Percentiles rank a stretch among this genome's conserved stretches.
Evolutionary conservation across 2,329 filamentous ascomycete species (phyloP).

Genomic region (Phyllosticta citriasiana): DNA sequence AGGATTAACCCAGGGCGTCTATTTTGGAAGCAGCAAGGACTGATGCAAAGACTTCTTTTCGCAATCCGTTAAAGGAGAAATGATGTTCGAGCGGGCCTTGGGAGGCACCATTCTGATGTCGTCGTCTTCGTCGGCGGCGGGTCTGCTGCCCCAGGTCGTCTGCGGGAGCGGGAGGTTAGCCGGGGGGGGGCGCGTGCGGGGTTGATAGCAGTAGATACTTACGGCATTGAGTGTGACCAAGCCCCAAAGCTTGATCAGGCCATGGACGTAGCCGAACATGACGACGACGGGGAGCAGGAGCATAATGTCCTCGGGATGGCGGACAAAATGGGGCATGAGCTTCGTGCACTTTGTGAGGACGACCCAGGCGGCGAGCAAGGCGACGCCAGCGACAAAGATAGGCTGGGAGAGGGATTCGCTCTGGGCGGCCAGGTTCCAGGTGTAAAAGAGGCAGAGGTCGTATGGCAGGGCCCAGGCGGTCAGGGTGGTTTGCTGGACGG

Average conservation of each 20-base stretch:
- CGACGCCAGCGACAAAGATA: slow-evolving; percentile 16
- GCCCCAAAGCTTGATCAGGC: slow-evolving; percentile 83
- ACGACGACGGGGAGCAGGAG: slow-evolving; percentile 75
- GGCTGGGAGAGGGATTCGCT: neutral
- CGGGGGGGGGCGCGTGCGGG: neutral
- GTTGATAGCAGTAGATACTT: slow-evolving; percentile 13
- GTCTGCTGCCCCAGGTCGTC: slow-evolving; percentile 94
- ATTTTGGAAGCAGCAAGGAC: slow-evolving; percentile 3
- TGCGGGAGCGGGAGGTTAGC: slow-evolving; percentile 29
- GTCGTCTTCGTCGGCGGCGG: slow-evolving; percentile 72
- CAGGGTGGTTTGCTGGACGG: slow-evolving; percentile 83
- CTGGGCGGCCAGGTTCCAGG: slow-evolving; percentile 15
- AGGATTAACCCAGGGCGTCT: neutral
- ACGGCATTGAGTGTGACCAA: slow-evolving; percentile 54
- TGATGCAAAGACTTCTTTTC: slow-evolving; percentile 7
- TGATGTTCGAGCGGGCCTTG: neutral
- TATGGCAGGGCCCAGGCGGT: slow-evolving; percentile 75
- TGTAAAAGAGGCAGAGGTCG: slow-evolving; percentile 59
- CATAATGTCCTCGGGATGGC: slow-evolving; percentile 66
- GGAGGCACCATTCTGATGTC: slow-evolving; percentile 25
- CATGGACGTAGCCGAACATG: slow-evolving; percentile 86
- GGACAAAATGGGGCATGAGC: slow-evolving; percentile 73
- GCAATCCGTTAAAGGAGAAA: neutral
- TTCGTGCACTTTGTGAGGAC: slow-evolving; percentile 88
- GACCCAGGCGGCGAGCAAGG: slow-evolving; percentile 30